Evolutionary conservation across 148 eudicot genomes (phyloP), one percentile per base, ranked within the genome.

Genomic region (Suaeda aralocaspica): DNA sequence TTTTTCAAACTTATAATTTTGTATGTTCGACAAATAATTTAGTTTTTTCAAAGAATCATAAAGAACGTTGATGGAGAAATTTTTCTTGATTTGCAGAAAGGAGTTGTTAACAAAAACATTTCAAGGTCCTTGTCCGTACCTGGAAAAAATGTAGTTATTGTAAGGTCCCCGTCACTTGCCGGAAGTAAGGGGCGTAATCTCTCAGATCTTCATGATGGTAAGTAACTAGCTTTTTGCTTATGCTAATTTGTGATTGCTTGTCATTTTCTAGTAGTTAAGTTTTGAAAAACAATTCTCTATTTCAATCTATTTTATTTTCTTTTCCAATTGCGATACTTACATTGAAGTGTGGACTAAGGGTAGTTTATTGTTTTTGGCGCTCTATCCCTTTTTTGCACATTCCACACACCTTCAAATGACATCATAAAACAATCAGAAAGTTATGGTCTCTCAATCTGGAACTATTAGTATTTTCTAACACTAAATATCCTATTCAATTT

Each of bases 51-150:
- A n/a, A n/a, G n/a, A n/a, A n/a, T n/a, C n/a, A n/a, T n/a, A n/a
- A n/a, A n/a, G n/a, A n/a, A n/a, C 9, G 22, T 19, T 22, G 14
- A 21, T 25, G 53, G 28, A 24, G 42, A 44, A 4, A 48, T 41
- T 33, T 18, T 30, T 12, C 60, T 68, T 58, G 7, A 42, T 49
- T 18, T 76, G 79, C 96, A 89, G 98, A 72, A 60, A 59, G 77
- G 76, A 13, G 72, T 77, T 42, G 70, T 62, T 36, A 77, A 72
- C 62, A 79, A 81, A 65, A 72, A 73, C 36, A 82, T 86, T 49
- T 73, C 85, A 31, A 86, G 98, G 84, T 89, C 98, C 16, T 78
- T 84, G 64, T 92, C 96, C 59, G 88, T 87, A 62, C 97, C 97
- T 41, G 89, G 76, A 53, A 80, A 79, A 77, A 89, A 78, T 80